Conservation (phyloP, 495 filamentous ascomycete species). For the Penicillium tannophilum region DNA sequence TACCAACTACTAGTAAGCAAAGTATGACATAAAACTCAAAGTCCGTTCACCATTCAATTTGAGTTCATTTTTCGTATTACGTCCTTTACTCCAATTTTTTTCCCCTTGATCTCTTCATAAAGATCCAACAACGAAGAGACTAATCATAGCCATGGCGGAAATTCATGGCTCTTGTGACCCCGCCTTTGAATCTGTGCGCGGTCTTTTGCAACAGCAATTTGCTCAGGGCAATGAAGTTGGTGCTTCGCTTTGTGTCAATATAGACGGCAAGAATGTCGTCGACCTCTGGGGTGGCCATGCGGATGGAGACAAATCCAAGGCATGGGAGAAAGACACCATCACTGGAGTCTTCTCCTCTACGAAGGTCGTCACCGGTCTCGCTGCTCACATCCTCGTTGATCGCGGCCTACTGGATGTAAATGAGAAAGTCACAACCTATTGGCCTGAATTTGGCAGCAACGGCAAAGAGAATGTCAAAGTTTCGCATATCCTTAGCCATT, state of each 20-base stretch:
- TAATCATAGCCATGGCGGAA: constrained; percentile 35
- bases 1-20: no score
- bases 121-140: no score
- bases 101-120: no score
- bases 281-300: constrained; percentile 50
- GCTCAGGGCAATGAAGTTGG: constrained; percentile 40
- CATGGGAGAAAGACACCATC: constrained; percentile 46
- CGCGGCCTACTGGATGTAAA: constrained; percentile 38
- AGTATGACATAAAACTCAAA: no score
- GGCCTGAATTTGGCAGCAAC: constrained; percentile 47
- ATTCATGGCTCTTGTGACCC: constrained; percentile 39
- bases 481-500: constrained; percentile 45
- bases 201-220: constrained; percentile 32
- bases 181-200: constrained; percentile 35
- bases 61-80: no score
- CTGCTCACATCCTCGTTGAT: constrained; percentile 39
- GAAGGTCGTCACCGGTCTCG: constrained; percentile 42
- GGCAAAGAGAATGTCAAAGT: constrained; percentile 44
- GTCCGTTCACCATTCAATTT: no score
- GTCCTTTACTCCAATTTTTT: no score
- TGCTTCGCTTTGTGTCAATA: constrained; percentile 42
- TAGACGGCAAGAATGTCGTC: constrained; percentile 43
- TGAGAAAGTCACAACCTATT: constrained; percentile 43
- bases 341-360: constrained; percentile 39
- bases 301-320: constrained; percentile 24